Conservation (phyloP, 139 green algal species). For the Chlorella sorokiniana region DNA sequence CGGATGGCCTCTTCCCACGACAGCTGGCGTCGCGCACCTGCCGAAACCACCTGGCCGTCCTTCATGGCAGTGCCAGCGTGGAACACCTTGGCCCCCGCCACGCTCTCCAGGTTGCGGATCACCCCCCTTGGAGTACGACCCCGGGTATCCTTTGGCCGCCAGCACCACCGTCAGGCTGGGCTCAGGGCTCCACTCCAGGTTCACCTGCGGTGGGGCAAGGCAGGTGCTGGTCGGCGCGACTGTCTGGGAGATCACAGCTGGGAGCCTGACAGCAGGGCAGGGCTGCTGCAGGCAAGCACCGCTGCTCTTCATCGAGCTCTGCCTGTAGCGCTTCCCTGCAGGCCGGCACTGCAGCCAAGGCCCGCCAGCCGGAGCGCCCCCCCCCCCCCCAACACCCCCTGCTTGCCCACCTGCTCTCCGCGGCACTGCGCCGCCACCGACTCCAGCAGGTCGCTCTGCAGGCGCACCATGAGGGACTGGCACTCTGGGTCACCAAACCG, state of each 20-base stretch:
- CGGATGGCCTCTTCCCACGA: neutral
- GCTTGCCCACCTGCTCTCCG: constrained; percentile 32
- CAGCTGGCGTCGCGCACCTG: neutral
- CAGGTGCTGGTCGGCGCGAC: neutral
- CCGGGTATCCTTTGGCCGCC: constrained; percentile 94
- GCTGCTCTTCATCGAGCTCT: too few relatives aligned
- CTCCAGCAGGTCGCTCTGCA: constrained; percentile 86
- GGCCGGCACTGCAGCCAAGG: too few relatives aligned
- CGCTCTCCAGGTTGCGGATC: constrained; percentile 72
- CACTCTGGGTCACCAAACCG: constrained; percentile 98
- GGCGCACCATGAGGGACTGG: constrained; percentile 91
- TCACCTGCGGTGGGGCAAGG: constrained; percentile 33
- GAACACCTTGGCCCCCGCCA: constrained; percentile 84
- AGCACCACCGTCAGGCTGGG: constrained; percentile 85
- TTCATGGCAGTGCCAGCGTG: constrained; percentile 80
- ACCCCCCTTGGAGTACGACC: constrained; percentile 84
- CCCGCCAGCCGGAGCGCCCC: too few relatives aligned
- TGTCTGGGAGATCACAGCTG: too few relatives aligned
- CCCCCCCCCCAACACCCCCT: too few relatives aligned
- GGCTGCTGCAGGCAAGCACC: too few relatives aligned
- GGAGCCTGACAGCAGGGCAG: too few relatives aligned
- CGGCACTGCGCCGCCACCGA: constrained; percentile 64
- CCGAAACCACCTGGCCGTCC: constrained; percentile 36
- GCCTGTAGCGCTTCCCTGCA: too few relatives aligned
- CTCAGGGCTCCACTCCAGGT: constrained; percentile 69